Evolutionary conservation across 495 filamentous ascomycete genomes (phyloP).

Genomic region (Penicillium ucsense): DNA sequence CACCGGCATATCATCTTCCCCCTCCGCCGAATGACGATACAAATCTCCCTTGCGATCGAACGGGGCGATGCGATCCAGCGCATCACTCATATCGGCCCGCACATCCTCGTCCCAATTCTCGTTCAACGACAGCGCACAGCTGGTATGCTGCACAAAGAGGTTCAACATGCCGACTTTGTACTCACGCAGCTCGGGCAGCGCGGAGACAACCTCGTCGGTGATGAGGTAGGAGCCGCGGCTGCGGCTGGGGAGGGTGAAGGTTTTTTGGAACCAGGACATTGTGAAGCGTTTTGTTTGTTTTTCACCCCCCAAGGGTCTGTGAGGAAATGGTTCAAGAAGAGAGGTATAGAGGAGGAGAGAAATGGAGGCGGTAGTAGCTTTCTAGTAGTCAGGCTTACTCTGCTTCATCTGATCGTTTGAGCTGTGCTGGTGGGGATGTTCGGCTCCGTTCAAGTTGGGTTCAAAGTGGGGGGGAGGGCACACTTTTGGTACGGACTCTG

Average conservation of each 20-base stretch:
- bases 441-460: too few species aligned
- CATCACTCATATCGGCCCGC: constrained; percentile 82
- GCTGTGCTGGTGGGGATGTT: too few species aligned
- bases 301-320: not conserved
- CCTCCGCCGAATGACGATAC: constrained; percentile 86
- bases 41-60: constrained; percentile 61
- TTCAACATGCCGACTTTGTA: constrained; percentile 85
- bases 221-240: constrained; percentile 84
- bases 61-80: constrained; percentile 78
- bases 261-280: constrained; percentile 75
- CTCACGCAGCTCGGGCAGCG: constrained; percentile 62
- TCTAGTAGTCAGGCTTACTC: too few species aligned
- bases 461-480: too few species aligned
- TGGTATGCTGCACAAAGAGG: constrained; percentile 86
- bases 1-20: constrained; percentile 83
- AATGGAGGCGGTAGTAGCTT: too few species aligned
- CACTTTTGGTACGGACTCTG: too few species aligned
- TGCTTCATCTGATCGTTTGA: too few species aligned
- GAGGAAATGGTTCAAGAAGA: not conserved
- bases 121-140: constrained; percentile 75
- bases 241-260: constrained; percentile 60
- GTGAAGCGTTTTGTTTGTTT: constrained; percentile 6
- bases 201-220: constrained; percentile 56
- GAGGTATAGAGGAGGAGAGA: not conserved
- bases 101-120: constrained; percentile 91